A percentile compares a stretch with the other conserved stretches of the same genome.
These are phyloP conservation scores for Fusarium goolgardi DNA, from an alignment of 2,329 filamentous ascomycete genomes.

Conservation along the genomic window DNA sequence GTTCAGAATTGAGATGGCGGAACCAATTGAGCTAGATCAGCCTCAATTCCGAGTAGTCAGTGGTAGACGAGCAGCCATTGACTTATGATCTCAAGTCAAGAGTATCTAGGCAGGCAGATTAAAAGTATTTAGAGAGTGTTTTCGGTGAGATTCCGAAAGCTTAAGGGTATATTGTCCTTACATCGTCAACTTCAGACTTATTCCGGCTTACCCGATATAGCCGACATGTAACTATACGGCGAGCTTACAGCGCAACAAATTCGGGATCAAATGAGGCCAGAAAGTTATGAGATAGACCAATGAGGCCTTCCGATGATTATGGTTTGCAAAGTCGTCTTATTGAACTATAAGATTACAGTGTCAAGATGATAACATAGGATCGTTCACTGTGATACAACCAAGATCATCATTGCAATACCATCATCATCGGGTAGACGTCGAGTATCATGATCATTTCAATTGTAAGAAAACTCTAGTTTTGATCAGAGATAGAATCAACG, in stretches of 20 bases:
- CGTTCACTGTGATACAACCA: not conserved
- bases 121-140: not conserved
- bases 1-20: not conserved
- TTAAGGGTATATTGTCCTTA: not conserved
- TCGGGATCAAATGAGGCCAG: not conserved
- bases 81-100: not conserved
- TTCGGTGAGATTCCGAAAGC: constrained; percentile 16
- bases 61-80: not conserved
- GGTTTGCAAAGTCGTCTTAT: no score
- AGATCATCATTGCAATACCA: not conserved
- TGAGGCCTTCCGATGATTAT: not conserved
- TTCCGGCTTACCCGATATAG: constrained; percentile 24
- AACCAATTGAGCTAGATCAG: not conserved
- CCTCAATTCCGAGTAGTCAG: not conserved
- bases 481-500: not conserved
- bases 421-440: not conserved
- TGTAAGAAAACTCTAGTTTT: not conserved
- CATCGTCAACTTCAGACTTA: not conserved
- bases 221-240: constrained; percentile 1
- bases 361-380: not conserved
- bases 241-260: not conserved
- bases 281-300: not conserved
- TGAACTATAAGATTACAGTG: no score
- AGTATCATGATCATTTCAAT: not conserved
- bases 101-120: not conserved